Evolutionary conservation across 352 stramenopile species (phyloP).

Genomic region (Phytophthora cactorum): DNA sequence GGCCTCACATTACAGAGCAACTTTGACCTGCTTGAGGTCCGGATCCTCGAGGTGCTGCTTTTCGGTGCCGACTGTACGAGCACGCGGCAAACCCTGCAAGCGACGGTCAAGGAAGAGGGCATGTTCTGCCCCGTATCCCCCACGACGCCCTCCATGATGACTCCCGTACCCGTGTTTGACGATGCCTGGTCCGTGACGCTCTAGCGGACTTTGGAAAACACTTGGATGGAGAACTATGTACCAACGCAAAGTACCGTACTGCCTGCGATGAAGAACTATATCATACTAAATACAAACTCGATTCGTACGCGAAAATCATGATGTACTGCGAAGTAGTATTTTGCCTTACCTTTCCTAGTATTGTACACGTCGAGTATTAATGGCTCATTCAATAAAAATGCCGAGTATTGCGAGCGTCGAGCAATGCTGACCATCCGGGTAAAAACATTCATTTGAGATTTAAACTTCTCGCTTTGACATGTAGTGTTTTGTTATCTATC

Average conservation of each 20-base stretch:
- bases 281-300: slow-evolving; percentile 41
- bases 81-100: slow-evolving; percentile 1
- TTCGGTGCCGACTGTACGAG: slow-evolving; percentile 30
- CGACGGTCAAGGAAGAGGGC: slow-evolving; percentile 15
- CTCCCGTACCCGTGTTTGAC: slow-evolving; percentile 19
- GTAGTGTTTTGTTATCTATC: slow-evolving; percentile 17
- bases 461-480: slow-evolving; percentile 1
- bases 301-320: slow-evolving; percentile 5
- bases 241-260: slow-evolving; percentile 27
- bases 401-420: background rate
- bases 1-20: slow-evolving; percentile 28
- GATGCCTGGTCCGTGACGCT: slow-evolving; percentile 38
- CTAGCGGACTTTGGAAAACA: slow-evolving; percentile 2
- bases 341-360: background rate
- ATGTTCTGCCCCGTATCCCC: slow-evolving; percentile 11
- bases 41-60: slow-evolving; percentile 47
- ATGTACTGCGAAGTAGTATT: background rate
- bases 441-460: slow-evolving; percentile 14
- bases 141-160: slow-evolving; percentile 15
- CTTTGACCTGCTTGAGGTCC: slow-evolving; percentile 42
- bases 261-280: slow-evolving; percentile 26
- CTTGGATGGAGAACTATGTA: slow-evolving; percentile 30
- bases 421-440: background rate
- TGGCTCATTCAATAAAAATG: background rate
- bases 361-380: too few species aligned